A percentile compares a stretch with the other conserved stretches of the same genome.
phyloP scores from a whole-genome alignment of 305 asterid species.

The Fraxinus latifolia region DNA sequence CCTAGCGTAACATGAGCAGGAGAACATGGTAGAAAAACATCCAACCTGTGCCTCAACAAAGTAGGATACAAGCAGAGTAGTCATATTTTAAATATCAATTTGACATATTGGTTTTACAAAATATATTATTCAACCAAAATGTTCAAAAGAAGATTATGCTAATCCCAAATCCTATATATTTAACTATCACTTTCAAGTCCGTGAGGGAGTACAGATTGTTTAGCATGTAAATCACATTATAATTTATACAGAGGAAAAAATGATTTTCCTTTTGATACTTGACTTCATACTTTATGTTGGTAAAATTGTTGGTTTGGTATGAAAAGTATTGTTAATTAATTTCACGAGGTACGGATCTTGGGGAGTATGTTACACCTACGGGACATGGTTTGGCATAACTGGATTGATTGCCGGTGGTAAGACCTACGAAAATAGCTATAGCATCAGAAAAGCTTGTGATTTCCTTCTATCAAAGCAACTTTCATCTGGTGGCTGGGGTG shows the following conservation, averaged over 20 bases:
- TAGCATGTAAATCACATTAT: not conserved
- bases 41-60: not conserved
- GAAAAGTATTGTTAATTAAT: not conserved
- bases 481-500: constrained; percentile 72
- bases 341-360: constrained; percentile 62
- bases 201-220: not conserved
- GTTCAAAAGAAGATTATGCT: not conserved
- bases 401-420: constrained; percentile 45
- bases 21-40: not conserved
- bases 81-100: not conserved
- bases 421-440: constrained; percentile 38
- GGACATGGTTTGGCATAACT: constrained; percentile 63
- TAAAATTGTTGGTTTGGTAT: not conserved
- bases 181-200: not conserved
- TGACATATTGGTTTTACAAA: not conserved
- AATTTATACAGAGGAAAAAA: not conserved
- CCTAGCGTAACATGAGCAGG: not conserved
- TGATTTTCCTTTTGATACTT: not conserved
- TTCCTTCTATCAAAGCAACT: constrained; percentile 57
- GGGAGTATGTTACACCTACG: constrained; percentile 73
- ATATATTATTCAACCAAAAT: not conserved
- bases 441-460: constrained; percentile 46
- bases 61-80: not conserved
- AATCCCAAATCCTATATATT: not conserved
- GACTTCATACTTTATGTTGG: not conserved